Evolutionary conservation across 352 stramenopile genomes (phyloP).

Genomic region (Pythium utonaiense): DNA sequence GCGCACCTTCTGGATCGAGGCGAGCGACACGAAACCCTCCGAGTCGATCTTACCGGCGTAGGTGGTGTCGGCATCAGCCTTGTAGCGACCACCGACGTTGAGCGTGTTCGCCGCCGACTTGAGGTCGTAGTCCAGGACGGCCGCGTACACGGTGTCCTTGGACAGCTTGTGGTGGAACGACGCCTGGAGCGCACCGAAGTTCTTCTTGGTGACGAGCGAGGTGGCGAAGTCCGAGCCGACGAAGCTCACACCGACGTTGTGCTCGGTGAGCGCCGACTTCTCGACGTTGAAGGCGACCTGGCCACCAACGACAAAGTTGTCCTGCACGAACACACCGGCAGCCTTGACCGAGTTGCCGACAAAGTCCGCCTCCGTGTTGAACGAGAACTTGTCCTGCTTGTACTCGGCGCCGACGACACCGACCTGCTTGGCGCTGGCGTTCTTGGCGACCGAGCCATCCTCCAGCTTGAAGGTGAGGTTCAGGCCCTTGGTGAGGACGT

Average conservation of each 20-base stretch:
- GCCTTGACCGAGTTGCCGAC: constrained; percentile 51
- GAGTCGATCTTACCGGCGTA: constrained; percentile 87
- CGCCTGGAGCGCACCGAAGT: constrained; percentile 71
- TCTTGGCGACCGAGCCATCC: constrained; percentile 78
- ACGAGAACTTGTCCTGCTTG: constrained; percentile 52
- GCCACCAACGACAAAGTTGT: constrained; percentile 72
- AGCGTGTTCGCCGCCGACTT: constrained; percentile 82
- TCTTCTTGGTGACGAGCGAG: constrained; percentile 84
- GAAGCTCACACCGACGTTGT: constrained; percentile 83
- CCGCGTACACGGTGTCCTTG: constrained; percentile 81
- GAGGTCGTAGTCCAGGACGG: constrained; percentile 85
- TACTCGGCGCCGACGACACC: constrained; percentile 78
- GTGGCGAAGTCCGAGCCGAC: constrained; percentile 68
- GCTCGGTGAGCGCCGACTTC: constrained; percentile 80
- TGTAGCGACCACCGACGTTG: constrained; percentile 78
- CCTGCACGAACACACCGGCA: constrained; percentile 67
- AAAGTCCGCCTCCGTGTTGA: constrained; percentile 58
- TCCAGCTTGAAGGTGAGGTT: constrained; percentile 85
- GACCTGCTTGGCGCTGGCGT: constrained; percentile 67
- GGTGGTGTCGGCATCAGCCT: constrained; percentile 74
- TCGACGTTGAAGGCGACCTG: constrained; percentile 74
- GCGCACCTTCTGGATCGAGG: constrained; percentile 82
- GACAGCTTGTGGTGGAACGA: constrained; percentile 84
- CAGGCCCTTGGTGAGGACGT: constrained; percentile 72
- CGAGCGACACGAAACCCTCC: constrained; percentile 82